Percentiles rank a stretch among this genome's conserved stretches.
Evolutionary conservation across 306 rosid species (phyloP).

Genomic region (Boehmeria nivea): DNA sequence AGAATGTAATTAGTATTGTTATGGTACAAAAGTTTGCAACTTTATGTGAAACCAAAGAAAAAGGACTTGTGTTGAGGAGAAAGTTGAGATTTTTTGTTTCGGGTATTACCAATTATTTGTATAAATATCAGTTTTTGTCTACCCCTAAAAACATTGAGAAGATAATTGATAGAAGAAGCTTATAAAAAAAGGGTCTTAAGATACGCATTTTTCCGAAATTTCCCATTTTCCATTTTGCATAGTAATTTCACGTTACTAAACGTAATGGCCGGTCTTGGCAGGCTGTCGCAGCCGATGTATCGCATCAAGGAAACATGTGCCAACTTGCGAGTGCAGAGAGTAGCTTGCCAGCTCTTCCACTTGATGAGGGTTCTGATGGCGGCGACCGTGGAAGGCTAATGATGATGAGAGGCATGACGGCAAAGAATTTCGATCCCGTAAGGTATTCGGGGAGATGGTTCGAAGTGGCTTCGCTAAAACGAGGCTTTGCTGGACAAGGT

Average conservation of each 20-base stretch:
- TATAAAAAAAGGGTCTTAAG: too few species aligned
- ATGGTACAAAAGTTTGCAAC: slow-evolving; percentile 3
- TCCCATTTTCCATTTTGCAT: too few species aligned
- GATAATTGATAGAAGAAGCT: too few species aligned
- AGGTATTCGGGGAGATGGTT: slow-evolving; percentile 97
- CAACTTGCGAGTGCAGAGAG: slow-evolving; percentile 56
- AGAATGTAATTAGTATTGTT: slow-evolving; percentile 1
- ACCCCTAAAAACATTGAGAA: too few species aligned
- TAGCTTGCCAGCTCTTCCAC: slow-evolving; percentile 34
- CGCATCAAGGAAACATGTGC: slow-evolving; percentile 36
- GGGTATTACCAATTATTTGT: too few species aligned
- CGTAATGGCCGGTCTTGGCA: slow-evolving; percentile 27
- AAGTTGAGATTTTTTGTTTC: neutral
- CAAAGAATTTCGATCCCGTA: slow-evolving; percentile 68
- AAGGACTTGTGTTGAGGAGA: neutral
- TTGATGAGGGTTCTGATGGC: slow-evolving; percentile 46
- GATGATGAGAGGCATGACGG: slow-evolving; percentile 98
- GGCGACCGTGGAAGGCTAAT: slow-evolving; percentile 39
- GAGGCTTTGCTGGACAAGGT: slow-evolving; percentile 97
- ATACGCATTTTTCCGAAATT: too few species aligned
- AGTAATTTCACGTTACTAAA: neutral
- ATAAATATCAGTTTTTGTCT: too few species aligned
- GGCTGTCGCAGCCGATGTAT: slow-evolving; percentile 67
- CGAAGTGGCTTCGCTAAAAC: slow-evolving; percentile 94
- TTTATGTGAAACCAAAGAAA: neutral